Percentiles rank a stretch among this genome's conserved stretches.
These are phyloP conservation scores for Fusarium tricinctum DNA, from an alignment of 2,329 filamentous ascomycete species.

Conservation along the genomic window DNA sequence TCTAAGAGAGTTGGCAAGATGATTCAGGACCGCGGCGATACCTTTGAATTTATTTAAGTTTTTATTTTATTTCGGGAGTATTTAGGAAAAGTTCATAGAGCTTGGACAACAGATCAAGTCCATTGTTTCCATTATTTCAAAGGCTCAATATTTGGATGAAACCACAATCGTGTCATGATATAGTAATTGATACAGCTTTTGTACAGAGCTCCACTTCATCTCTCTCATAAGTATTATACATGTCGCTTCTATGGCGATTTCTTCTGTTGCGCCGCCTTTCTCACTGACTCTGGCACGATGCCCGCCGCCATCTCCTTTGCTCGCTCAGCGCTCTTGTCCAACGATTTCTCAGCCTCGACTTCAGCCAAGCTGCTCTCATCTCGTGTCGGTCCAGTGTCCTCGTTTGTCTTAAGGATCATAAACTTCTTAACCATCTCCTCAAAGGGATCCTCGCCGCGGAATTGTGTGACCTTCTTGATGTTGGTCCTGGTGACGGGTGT, in stretches of 20 bases:
- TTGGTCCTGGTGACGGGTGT: slow-evolving; percentile 83
- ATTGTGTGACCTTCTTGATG: slow-evolving; percentile 86
- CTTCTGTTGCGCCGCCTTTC: slow-evolving; percentile 38
- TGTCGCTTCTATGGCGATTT: slow-evolving; percentile 38
- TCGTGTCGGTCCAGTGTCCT: slow-evolving; percentile 6
- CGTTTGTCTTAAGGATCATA: slow-evolving; percentile 47
- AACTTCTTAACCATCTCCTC: slow-evolving; percentile 71
- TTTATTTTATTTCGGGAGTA: slow-evolving; percentile 16
- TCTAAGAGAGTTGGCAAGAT: slow-evolving; percentile 84
- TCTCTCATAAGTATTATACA: slow-evolving; percentile 43
- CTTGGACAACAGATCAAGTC: slow-evolving; percentile 4
- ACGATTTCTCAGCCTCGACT: slow-evolving; percentile 36
- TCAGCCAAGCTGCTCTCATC: slow-evolving; percentile 38
- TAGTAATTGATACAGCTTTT: slow-evolving; percentile 51
- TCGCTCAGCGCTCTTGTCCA: slow-evolving; percentile 52
- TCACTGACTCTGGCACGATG: slow-evolving; percentile 50
- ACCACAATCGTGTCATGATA: slow-evolving; percentile 40
- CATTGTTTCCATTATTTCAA: neutral
- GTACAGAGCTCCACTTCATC: slow-evolving; percentile 48
- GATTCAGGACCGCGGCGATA: slow-evolving; percentile 86
- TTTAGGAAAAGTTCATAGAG: slow-evolving; percentile 18
- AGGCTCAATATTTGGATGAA: slow-evolving; percentile 21
- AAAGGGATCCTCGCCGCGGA: slow-evolving; percentile 76
- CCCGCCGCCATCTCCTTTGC: slow-evolving; percentile 52
- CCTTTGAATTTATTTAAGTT: slow-evolving; percentile 89